Evolutionary conservation across 2,329 filamentous ascomycete genomes (phyloP).

Genomic region (Fusarium piperis): DNA sequence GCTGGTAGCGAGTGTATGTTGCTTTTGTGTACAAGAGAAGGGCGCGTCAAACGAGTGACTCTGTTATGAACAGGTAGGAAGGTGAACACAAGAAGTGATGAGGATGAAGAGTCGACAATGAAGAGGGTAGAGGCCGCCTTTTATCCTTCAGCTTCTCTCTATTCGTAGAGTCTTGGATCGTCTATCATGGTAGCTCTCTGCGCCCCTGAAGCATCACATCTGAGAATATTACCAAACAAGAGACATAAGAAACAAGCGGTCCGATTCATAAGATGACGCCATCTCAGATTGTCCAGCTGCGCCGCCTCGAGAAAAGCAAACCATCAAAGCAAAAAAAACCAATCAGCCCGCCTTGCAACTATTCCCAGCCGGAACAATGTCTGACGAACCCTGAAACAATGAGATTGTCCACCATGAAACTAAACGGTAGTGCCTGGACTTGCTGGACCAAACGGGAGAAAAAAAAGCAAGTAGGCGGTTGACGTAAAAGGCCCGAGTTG

Average conservation of each 20-base stretch:
- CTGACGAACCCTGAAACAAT: background rate
- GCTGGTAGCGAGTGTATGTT: background rate
- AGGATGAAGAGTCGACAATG: background rate
- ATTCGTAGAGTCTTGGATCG: background rate
- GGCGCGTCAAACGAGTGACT: slow-evolving; percentile 26
- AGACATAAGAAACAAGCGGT: background rate
- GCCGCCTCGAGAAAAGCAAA: background rate
- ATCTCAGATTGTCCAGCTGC: background rate
- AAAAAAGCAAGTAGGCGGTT: background rate
- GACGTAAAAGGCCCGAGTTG: background rate
- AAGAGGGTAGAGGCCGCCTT: background rate
- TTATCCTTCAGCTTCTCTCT: slow-evolving; percentile 5
- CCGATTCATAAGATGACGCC: background rate
- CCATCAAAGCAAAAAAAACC: background rate
- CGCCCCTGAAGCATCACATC: background rate
- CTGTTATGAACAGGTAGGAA: slow-evolving; percentile 16
- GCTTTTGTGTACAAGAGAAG: background rate
- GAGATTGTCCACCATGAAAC: background rate
- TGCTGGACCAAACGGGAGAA: too few species aligned
- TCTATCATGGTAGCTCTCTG: background rate
- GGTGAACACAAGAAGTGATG: slow-evolving; percentile 8
- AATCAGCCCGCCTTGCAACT: background rate
- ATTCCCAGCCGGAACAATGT: background rate
- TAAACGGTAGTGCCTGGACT: background rate
- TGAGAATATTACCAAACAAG: background rate